Evolutionary conservation across 148 eudicot genomes (phyloP).

Genomic region (Rhododendron griersonianum): DNA sequence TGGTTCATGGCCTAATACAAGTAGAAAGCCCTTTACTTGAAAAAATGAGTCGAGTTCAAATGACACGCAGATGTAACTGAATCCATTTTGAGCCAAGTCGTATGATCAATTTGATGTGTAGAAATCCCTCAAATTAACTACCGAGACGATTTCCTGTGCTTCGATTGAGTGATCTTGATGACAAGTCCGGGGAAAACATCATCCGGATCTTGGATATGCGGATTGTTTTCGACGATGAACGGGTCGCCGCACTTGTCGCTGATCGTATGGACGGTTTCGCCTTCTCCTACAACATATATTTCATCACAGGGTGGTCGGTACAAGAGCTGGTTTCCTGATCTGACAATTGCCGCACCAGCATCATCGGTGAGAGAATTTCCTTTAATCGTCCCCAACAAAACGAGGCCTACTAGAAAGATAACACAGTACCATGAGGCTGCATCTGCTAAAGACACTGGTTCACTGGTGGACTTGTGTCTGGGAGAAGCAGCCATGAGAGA

Average conservation of each 20-base stretch:
- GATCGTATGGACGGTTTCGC: constrained; percentile 53
- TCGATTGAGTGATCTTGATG: constrained; percentile 30
- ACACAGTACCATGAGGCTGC: constrained; percentile 12
- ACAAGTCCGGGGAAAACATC: constrained; percentile 52
- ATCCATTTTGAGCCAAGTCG: no score
- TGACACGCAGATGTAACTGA: no score
- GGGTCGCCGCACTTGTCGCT: constrained; percentile 59
- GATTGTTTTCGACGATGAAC: constrained; percentile 44
- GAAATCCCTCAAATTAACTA: background rate
- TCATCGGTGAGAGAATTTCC: background rate
- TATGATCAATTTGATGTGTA: no score
- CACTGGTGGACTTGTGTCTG: background rate
- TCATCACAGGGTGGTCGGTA: constrained; percentile 38
- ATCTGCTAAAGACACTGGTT: background rate
- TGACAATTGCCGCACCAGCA: background rate
- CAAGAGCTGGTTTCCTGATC: background rate
- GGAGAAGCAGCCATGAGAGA: background rate
- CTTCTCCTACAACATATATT: constrained; percentile 54
- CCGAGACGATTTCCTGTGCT: background rate
- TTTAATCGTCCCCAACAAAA: background rate
- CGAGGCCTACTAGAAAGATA: background rate
- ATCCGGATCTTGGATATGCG: constrained; percentile 44
- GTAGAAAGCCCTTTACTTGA: no score
- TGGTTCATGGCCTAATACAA: no score
- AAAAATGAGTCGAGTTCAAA: no score